Percentiles rank a stretch among this genome's conserved stretches.
Conservation (phyloP, 805 yeast genomes). For the Metschnikowia santaceciliae region DNA sequence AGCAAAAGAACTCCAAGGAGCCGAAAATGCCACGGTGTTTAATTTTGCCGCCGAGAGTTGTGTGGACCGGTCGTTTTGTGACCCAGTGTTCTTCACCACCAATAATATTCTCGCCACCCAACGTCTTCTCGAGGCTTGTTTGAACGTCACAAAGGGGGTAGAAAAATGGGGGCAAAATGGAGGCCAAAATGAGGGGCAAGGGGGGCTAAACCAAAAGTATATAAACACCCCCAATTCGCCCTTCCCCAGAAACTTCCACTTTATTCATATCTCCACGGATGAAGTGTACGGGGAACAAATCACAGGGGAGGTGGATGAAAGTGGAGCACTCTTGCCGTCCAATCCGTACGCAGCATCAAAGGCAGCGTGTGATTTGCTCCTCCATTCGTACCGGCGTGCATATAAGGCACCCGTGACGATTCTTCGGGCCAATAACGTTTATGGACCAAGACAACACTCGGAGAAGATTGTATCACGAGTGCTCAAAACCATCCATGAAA, state of each 20-base stretch:
- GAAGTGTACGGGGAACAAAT: slow-evolving; percentile 53
- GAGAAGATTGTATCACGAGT: slow-evolving; percentile 46
- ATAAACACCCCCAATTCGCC: too few species aligned
- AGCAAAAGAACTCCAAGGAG: slow-evolving; percentile 9
- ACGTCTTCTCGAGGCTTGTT: slow-evolving; percentile 39
- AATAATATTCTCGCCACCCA: slow-evolving; percentile 48
- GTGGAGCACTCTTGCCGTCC: slow-evolving; percentile 42
- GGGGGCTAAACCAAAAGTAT: too few species aligned
- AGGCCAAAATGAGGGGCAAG: too few species aligned
- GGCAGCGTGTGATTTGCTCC: slow-evolving; percentile 49
- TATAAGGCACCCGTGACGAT: slow-evolving; percentile 40
- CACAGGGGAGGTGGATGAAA: slow-evolving; percentile 27
- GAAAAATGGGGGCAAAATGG: neutral
- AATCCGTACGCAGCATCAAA: slow-evolving; percentile 58
- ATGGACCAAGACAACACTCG: slow-evolving; percentile 51
- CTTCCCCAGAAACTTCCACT: neutral
- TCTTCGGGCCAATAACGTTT: slow-evolving; percentile 49
- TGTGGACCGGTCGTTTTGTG: slow-evolving; percentile 48
- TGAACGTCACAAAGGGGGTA: slow-evolving; percentile 1
- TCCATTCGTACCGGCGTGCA: slow-evolving; percentile 41
- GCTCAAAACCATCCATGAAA: neutral
- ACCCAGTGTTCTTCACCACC: slow-evolving; percentile 40
- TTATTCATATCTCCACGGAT: slow-evolving; percentile 51
- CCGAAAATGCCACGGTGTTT: slow-evolving; percentile 25
- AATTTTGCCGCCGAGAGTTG: slow-evolving; percentile 55